These are phyloP conservation scores for Scedosporium apiospermum DNA, from an alignment of 2,329 filamentous ascomycete species.

Conservation along the genomic window DNA sequence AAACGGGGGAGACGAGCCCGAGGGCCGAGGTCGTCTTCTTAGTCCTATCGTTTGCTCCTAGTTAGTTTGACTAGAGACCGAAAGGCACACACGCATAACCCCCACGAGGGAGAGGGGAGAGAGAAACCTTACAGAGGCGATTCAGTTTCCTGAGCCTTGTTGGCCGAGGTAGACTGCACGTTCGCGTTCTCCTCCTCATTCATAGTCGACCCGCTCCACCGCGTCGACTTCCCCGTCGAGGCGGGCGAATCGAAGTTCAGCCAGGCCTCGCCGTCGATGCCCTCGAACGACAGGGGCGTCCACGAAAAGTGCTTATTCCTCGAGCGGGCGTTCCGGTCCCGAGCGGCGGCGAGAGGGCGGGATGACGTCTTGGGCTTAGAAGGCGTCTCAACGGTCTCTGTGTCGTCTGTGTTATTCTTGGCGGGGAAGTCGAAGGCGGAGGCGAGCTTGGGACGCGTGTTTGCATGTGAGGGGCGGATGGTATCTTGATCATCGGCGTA, in stretches of 20 bases:
- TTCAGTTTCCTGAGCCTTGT: slow-evolving; percentile 33
- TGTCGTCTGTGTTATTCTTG: slow-evolving; percentile 6
- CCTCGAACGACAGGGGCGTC: slow-evolving; percentile 48
- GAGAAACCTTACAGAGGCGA: slow-evolving; percentile 35
- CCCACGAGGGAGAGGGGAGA: no score
- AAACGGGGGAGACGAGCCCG: slow-evolving; percentile 14
- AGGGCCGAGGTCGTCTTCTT: slow-evolving; percentile 19
- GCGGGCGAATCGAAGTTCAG: slow-evolving; percentile 52
- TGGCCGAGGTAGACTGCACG: slow-evolving; percentile 36
- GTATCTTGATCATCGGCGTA: slow-evolving; percentile 32
- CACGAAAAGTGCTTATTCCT: slow-evolving; percentile 49
- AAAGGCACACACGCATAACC: slow-evolving; percentile 6
- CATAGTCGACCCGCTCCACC: slow-evolving; percentile 56
- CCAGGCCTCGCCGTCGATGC: slow-evolving; percentile 54
- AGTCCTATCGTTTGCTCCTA: slow-evolving; percentile 16
- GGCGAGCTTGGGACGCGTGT: slow-evolving; percentile 30
- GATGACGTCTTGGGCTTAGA: not conserved
- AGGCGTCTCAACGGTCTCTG: slow-evolving; percentile 14
- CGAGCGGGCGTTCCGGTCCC: slow-evolving; percentile 4
- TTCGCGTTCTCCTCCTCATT: slow-evolving; percentile 31
- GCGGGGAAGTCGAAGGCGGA: slow-evolving; percentile 30
- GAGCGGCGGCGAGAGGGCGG: slow-evolving; percentile 22
- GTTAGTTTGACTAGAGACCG: slow-evolving; percentile 11
- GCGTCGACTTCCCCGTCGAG: slow-evolving; percentile 42
- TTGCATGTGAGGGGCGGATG: slow-evolving; percentile 30